phyloP scores from a whole-genome alignment of 768 basidiomycete genomes.

The Pisolithus orientalis region DNA sequence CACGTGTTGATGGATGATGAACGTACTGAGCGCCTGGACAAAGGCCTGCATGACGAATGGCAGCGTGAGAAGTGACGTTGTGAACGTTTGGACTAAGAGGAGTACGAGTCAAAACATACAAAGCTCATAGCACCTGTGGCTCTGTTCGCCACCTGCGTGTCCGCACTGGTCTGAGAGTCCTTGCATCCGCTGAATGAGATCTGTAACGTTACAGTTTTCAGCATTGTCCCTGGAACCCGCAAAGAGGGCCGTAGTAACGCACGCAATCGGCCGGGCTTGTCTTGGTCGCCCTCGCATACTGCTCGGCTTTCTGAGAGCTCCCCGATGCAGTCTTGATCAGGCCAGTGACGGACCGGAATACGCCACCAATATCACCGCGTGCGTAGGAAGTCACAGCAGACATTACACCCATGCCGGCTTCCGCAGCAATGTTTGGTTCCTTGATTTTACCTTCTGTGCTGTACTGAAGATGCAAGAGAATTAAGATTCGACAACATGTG shows the following conservation, averaged over 20 bases:
- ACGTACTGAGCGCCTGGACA: conserved; percentile 47
- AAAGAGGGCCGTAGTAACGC: conserved; percentile 21
- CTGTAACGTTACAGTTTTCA: conserved; percentile 27
- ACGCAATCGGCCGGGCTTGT: conserved; percentile 85
- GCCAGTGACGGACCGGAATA: conserved; percentile 66
- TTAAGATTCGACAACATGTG: conserved; percentile 44
- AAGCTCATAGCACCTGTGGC: conserved; percentile 79
- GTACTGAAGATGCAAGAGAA: conserved; percentile 43
- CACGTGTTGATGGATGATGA: not conserved
- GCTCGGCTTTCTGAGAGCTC: conserved; percentile 53
- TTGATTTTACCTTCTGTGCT: conserved; percentile 94
- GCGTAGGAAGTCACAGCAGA: conserved; percentile 72
- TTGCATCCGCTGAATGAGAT: conserved; percentile 86
- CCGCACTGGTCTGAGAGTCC: conserved; percentile 78
- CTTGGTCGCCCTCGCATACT: conserved; percentile 54
- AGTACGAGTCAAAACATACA: conserved; percentile 33
- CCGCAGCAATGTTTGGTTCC: conserved; percentile 83
- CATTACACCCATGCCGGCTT: conserved; percentile 84
- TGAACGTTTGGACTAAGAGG: not conserved
- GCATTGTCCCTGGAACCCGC: not conserved
- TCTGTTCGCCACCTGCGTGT: conserved; percentile 57
- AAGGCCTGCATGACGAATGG: conserved; percentile 39
- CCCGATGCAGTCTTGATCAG: conserved; percentile 74
- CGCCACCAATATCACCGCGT: conserved; percentile 73
- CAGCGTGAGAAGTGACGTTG: not conserved